Conservation (phyloP, 371 early-diverging fungal species). For the Actinomortierella ambigua region DNA sequence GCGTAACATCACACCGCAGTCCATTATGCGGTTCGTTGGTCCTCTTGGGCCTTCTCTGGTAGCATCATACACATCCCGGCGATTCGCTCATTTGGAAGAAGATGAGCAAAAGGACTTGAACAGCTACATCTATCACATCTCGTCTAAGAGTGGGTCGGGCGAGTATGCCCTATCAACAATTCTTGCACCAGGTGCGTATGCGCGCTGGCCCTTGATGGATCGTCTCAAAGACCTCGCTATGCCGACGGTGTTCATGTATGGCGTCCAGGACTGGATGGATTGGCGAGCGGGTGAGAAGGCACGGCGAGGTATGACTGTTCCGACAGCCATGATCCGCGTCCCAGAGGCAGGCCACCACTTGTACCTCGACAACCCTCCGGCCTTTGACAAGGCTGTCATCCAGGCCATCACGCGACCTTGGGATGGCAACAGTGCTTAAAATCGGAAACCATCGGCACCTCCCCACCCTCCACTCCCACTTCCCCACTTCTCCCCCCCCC, state of each 20-base stretch:
- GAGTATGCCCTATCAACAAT: conserved; percentile 80
- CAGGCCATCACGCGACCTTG: conserved; percentile 31
- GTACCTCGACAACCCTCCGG: conserved; percentile 84
- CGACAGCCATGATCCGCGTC: conserved; percentile 54
- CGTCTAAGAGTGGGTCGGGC: conserved; percentile 76
- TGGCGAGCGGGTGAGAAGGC: conserved; percentile 73
- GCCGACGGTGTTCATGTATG: conserved; percentile 82
- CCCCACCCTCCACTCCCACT: too few relatives aligned
- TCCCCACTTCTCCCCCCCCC: too few relatives aligned
- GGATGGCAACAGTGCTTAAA: conserved; percentile 10
- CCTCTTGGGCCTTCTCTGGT: conserved; percentile 82
- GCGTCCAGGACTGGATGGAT: conserved; percentile 90
- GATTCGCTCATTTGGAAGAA: conserved; percentile 69
- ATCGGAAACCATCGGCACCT: too few relatives aligned
- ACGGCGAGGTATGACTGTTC: conserved; percentile 57
- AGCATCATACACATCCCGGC: conserved; percentile 65
- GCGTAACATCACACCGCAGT: conserved; percentile 80
- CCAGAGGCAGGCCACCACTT: conserved; percentile 84
- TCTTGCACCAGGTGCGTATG: conserved; percentile 83
- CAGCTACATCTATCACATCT: conserved; percentile 74
- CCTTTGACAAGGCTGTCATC: conserved; percentile 65
- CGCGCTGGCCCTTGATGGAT: conserved; percentile 76
- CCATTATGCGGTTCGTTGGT: conserved; percentile 77
- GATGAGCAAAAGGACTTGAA: conserved; percentile 55
- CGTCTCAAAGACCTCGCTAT: conserved; percentile 68